Conservation (phyloP, 345 rosid species). For the Eucalyptus rudis region DNA sequence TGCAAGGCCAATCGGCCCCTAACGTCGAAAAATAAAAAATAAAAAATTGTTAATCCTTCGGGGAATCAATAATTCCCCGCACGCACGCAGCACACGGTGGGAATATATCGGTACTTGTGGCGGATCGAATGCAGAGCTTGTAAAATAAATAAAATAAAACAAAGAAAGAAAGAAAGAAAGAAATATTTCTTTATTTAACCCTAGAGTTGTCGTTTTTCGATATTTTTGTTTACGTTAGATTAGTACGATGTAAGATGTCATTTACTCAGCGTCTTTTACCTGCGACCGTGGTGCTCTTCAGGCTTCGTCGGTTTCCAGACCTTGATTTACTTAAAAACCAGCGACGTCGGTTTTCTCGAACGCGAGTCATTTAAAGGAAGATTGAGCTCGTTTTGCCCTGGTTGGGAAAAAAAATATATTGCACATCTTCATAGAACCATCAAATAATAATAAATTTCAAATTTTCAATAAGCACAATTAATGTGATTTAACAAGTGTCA, state of each 20-base stretch:
- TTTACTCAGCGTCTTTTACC: background rate
- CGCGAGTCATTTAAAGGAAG: background rate
- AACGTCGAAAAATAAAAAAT: background rate
- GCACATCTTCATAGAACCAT: background rate
- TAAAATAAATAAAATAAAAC: background rate
- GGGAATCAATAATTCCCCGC: background rate
- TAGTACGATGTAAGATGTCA: background rate
- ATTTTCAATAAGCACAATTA: background rate
- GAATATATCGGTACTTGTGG: background rate
- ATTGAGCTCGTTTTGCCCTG: background rate
- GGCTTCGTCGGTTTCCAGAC: background rate
- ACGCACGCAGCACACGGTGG: background rate
- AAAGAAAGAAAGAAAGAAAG: background rate
- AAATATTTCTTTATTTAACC: background rate
- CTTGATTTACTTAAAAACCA: background rate
- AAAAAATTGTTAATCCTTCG: background rate
- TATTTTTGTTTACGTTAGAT: background rate
- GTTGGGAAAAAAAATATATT: background rate
- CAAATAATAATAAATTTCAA: background rate
- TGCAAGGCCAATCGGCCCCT: background rate
- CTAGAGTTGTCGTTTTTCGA: background rate
- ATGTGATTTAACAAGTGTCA: fast-evolving
- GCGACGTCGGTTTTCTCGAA: background rate
- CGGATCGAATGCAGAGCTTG: background rate
- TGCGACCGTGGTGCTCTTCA: background rate